Base-by-base conservation (phyloP, 2,329 filamentous ascomycete genomes). In the Colletotrichum sublineola region DNA sequence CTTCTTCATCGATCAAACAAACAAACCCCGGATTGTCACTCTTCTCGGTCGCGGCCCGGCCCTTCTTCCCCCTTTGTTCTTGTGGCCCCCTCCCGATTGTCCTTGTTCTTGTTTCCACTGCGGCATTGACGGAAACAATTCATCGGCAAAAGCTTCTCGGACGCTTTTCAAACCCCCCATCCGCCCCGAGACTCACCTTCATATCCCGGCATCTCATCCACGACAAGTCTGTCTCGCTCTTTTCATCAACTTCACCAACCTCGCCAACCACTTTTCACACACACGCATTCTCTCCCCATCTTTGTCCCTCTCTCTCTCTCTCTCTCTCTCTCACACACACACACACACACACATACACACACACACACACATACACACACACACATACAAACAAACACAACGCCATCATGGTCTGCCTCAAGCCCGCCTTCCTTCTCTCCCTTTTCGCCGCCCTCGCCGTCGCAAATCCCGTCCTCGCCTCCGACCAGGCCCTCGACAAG, bases 391-490 rank as follows among this genome's bases (percentile, higher is more conserved):
- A 3, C 31, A 2, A 36, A 11, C 48, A 12, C 33, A 31, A 40
- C 42, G 12, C 46, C 62, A 66, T 9, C 52, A 75, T 75, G 74
- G 63, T 67, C 55, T 71, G 50, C 68, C 31, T 73, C 50, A 74
- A 67, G 14, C 56, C 70, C 24, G 42, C 66, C 33, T 15, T 73
- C 53, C 31, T 52, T 24, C 15, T 73, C 20, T 48, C 60, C 61
- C 40, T 73, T 11, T 68, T 36, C 52, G 70, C 66, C 40, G 24
- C 24, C 24, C 33, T 60, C 38, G 36, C 40, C 31, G 40, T 15
- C 31, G 69, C 69, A 12, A 48, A 48, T 44, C 58, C 65, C 60
- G 40, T 69, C 55, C 18, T 42, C 66, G 33, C 18, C 4, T 8
- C 57, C 56, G 57, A 53, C 1, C 29, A 55, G n/a, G 53, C 44